These are phyloP conservation scores for Emergomyces pasteurianus DNA, from an alignment of 2,329 filamentous ascomycete genomes.

Conservation along the genomic window DNA sequence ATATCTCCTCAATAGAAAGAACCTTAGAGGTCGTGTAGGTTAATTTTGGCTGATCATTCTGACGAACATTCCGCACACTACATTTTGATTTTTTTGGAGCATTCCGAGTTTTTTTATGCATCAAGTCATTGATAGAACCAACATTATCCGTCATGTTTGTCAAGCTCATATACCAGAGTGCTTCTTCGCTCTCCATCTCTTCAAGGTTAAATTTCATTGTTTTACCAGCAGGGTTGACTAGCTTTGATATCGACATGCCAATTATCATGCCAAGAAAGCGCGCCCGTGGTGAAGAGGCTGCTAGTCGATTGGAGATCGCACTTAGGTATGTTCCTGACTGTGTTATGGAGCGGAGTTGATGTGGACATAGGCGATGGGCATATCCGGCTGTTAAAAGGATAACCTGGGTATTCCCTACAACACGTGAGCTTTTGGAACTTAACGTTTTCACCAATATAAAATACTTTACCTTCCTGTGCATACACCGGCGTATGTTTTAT, in stretches of 20 bases:
- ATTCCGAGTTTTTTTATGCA: conserved; percentile 15
- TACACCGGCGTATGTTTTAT: conserved; percentile 74
- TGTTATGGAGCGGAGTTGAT: conserved; percentile 56
- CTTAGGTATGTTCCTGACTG: conserved; percentile 63
- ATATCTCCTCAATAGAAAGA: conserved; percentile 51
- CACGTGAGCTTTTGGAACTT: conserved; percentile 5
- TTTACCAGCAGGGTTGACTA: conserved; percentile 56
- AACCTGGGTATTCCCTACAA: conserved; percentile 63
- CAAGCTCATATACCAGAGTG: conserved; percentile 60
- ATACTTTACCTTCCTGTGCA: conserved; percentile 65
- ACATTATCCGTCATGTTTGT: conserved; percentile 49
- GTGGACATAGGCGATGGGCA: conserved; percentile 52
- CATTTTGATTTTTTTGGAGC: conserved; percentile 5
- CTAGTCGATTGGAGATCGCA: conserved; percentile 73
- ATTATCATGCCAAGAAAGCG: conserved; percentile 82
- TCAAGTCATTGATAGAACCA: conserved; percentile 46
- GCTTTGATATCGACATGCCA: conserved; percentile 56
- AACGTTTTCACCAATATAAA: neutral
- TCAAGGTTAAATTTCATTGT: conserved; percentile 75
- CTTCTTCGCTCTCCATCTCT: conserved; percentile 61
- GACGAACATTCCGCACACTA: conserved; percentile 1
- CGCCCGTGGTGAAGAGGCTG: conserved; percentile 59
- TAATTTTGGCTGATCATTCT: conserved; percentile 10
- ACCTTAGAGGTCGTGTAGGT: conserved; percentile 28
- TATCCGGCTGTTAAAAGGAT: conserved; percentile 68